These are phyloP conservation scores for Vitis hybrid DNA, from an alignment of 177 flowering plant genomes.

Conservation along the genomic window DNA sequence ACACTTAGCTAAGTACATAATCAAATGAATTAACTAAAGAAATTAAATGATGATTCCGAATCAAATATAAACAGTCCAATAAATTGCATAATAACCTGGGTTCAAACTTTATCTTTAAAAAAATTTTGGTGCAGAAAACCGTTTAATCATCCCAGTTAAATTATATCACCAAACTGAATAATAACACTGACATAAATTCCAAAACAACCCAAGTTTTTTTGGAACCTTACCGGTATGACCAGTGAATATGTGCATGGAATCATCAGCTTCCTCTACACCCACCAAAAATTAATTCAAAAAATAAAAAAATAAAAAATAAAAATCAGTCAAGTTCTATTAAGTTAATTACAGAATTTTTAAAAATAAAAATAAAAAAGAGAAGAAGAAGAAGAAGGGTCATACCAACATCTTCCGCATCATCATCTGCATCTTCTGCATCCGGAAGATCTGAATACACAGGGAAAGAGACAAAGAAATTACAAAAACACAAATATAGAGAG, in stretches of 20 bases:
- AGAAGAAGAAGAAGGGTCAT: background rate
- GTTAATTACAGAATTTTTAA: background rate
- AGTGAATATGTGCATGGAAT: constrained; percentile 64
- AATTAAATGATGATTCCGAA: too few species aligned
- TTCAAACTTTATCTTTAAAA: too few species aligned
- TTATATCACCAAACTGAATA: background rate
- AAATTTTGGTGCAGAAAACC: too few species aligned
- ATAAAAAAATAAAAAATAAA: too few species aligned
- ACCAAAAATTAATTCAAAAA: background rate
- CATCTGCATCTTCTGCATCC: constrained; percentile 44
- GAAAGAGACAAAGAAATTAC: background rate
- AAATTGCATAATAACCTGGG: too few species aligned
- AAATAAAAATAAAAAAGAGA: background rate
- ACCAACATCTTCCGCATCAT: constrained; percentile 33
- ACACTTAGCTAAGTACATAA: too few species aligned
- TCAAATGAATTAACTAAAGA: too few species aligned
- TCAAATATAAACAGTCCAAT: too few species aligned
- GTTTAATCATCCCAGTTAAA: background rate
- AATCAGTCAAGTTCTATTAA: too few species aligned
- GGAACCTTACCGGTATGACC: constrained; percentile 61
- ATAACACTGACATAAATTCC: background rate
- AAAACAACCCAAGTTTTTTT: background rate
- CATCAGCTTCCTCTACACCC: constrained; percentile 43
- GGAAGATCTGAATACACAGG: constrained; percentile 46
- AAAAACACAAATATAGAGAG: background rate